A percentile compares a stretch with the other conserved stretches of the same genome.
These are phyloP conservation scores for Pseudopediastrum boryanum DNA, from an alignment of 139 green algal species.

Conservation along the genomic window DNA sequence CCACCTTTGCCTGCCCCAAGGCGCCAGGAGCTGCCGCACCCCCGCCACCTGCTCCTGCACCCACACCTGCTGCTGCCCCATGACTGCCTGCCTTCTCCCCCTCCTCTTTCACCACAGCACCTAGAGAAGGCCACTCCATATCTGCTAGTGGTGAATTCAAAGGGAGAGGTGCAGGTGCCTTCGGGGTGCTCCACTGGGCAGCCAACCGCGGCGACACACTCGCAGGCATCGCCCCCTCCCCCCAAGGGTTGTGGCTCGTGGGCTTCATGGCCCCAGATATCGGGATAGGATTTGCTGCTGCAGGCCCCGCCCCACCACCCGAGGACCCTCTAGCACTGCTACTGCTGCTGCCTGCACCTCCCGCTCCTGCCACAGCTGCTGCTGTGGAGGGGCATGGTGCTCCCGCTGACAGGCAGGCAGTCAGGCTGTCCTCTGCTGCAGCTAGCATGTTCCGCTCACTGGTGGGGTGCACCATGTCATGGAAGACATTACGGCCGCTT, in stretches of 20 bases:
- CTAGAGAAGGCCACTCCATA: constrained; percentile 29
- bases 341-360: constrained; percentile 18
- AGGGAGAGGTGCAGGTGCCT: constrained; percentile 4
- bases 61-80: not conserved
- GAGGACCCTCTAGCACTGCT: not conserved
- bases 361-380: constrained; percentile 4
- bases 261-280: not conserved
- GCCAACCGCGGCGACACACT: not conserved
- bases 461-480: constrained; percentile 38
- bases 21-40: not conserved
- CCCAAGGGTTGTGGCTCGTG: constrained; percentile 5
- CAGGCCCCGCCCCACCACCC: not conserved
- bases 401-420: not conserved
- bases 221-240: not conserved
- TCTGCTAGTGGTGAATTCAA: constrained; percentile 19
- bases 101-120: not conserved
- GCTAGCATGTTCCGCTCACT: constrained; percentile 2
- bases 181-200: not conserved
- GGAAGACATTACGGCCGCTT: constrained; percentile 18
- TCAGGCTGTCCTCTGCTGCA: constrained; percentile 1
- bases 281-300: not conserved
- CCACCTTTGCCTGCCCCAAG: not conserved
- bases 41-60: not conserved
- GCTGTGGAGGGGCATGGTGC: not conserved
- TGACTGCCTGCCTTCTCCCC: constrained; percentile 4